These are phyloP conservation scores for Pseudocercospora ulei DNA, from an alignment of 2,329 filamentous ascomycete species.

Conservation along the genomic window DNA sequence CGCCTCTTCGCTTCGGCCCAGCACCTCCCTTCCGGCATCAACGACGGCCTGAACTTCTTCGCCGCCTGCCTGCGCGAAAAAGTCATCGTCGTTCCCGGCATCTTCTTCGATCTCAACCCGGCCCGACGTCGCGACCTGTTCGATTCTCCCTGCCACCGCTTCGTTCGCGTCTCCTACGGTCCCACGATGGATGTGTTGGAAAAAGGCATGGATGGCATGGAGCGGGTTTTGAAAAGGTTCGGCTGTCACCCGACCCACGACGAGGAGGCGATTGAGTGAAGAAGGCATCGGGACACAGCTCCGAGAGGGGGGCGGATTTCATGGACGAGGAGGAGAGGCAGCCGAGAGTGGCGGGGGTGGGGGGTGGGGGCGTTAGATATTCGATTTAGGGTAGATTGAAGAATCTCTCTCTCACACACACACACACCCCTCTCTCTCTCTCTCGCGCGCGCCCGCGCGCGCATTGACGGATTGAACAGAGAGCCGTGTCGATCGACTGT, in stretches of 20 bases:
- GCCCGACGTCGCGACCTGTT: constrained; percentile 82
- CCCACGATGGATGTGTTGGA: constrained; percentile 69
- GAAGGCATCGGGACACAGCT: too few relatives aligned
- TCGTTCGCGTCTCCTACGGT: constrained; percentile 75
- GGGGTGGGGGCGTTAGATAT: too few relatives aligned
- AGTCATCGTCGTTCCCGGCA: constrained; percentile 91
- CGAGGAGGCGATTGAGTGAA: constrained; percentile 1
- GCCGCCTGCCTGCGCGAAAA: constrained; percentile 85
- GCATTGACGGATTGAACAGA: too few relatives aligned
- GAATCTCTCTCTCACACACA: too few relatives aligned
- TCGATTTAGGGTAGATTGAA: too few relatives aligned
- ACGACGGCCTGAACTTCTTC: constrained; percentile 94
- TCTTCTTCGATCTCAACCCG: constrained; percentile 96
- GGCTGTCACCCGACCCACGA: constrained; percentile 4
- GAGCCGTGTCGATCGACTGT: too few relatives aligned
- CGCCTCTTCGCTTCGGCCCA: too few relatives aligned
- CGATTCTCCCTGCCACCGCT: constrained; percentile 86
- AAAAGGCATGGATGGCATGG: constrained; percentile 73
- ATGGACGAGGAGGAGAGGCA: too few relatives aligned
- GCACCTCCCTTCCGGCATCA: constrained; percentile 68
- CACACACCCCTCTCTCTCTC: too few relatives aligned
- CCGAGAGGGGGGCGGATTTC: too few relatives aligned
- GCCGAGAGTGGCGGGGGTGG: too few relatives aligned
- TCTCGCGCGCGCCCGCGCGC: too few relatives aligned
- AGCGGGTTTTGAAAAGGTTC: constrained; percentile 66